Percentiles rank a stretch among this genome's conserved stretches.
Conservation (phyloP, 2,329 filamentous ascomycete genomes). For the Lasiodiplodia gonubiensis region DNA sequence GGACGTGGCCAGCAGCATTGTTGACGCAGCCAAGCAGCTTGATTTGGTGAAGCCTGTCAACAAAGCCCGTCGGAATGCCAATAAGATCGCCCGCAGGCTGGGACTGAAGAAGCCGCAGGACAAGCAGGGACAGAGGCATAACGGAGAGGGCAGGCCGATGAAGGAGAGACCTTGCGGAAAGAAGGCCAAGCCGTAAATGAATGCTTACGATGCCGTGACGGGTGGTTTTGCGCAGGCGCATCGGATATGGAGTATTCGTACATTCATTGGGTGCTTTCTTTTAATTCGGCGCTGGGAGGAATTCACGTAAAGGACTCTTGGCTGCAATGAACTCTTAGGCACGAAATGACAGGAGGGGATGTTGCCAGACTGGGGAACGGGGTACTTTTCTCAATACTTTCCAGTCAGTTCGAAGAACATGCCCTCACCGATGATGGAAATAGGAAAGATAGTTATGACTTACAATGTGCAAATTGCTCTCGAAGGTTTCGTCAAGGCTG, state of each 20-base stretch:
- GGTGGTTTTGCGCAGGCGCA: constrained; percentile 20
- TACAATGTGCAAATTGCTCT: not conserved
- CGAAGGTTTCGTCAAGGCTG: not conserved
- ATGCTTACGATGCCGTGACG: not conserved
- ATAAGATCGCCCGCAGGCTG: constrained; percentile 34
- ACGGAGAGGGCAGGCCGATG: constrained; percentile 3
- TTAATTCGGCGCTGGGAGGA: constrained; percentile 9
- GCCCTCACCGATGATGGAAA: not conserved
- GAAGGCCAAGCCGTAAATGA: constrained; percentile 13
- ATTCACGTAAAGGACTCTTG: not conserved
- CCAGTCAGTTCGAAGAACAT: not conserved
- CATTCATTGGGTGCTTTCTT: constrained; percentile 8
- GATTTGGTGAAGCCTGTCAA: constrained; percentile 35
- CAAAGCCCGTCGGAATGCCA: constrained; percentile 40
- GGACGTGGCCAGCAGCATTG: not conserved
- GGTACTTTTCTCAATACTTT: constrained; percentile 11
- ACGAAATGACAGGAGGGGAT: not conserved
- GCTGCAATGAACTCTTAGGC: not conserved
- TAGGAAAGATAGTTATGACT: not conserved
- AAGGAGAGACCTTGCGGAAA: constrained; percentile 2
- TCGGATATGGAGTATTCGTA: constrained; percentile 19
- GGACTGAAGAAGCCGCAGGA: constrained; percentile 10
- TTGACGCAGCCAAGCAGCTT: constrained; percentile 2
- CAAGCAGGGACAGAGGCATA: not conserved
- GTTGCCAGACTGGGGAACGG: not conserved